Percentiles rank a stretch among this genome's conserved stretches.
These are phyloP conservation scores for Microbotryum scabiosae DNA, from an alignment of 1,284 basidiomycete species.

Conservation along the genomic window DNA sequence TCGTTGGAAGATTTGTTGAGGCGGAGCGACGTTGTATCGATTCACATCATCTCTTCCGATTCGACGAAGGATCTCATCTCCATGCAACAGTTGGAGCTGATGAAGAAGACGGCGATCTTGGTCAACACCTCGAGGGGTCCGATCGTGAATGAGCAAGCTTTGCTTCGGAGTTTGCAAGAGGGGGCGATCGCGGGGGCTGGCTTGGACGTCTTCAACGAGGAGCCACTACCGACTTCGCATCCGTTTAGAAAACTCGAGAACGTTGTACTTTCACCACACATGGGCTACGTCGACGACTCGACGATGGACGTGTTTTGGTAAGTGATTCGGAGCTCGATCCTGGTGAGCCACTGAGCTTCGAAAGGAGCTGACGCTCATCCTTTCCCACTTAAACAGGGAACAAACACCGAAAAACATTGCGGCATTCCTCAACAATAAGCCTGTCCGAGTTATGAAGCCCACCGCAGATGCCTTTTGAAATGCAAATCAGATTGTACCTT, in stretches of 20 bases:
- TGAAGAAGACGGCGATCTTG: slow-evolving; percentile 53
- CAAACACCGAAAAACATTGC: slow-evolving; percentile 51
- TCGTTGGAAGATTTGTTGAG: slow-evolving; percentile 51
- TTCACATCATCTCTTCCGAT: slow-evolving; percentile 54
- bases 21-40: slow-evolving; percentile 52
- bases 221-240: slow-evolving; percentile 54
- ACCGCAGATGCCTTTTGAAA: too few species aligned
- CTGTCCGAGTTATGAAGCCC: background rate
- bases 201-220: slow-evolving; percentile 51
- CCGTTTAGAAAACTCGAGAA: slow-evolving; percentile 49
- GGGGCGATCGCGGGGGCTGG: slow-evolving; percentile 36
- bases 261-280: slow-evolving; percentile 54
- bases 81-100: slow-evolving; percentile 45
- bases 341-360: slow-evolving; percentile 38
- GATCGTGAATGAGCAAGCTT: slow-evolving; percentile 50
- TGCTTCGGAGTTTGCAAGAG: slow-evolving; percentile 41
- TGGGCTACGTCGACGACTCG: slow-evolving; percentile 38
- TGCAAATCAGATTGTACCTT: too few species aligned
- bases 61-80: slow-evolving; percentile 48
- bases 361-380: too few species aligned
- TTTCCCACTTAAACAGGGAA: too few species aligned
- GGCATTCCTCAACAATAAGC: slow-evolving; percentile 43
- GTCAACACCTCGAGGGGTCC: slow-evolving; percentile 59
- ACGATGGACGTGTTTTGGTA: slow-evolving; percentile 7
- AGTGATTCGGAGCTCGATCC: background rate